phyloP scores from a whole-genome alignment of 2,329 filamentous ascomycete species.

The Myriangium duriaei region DNA sequence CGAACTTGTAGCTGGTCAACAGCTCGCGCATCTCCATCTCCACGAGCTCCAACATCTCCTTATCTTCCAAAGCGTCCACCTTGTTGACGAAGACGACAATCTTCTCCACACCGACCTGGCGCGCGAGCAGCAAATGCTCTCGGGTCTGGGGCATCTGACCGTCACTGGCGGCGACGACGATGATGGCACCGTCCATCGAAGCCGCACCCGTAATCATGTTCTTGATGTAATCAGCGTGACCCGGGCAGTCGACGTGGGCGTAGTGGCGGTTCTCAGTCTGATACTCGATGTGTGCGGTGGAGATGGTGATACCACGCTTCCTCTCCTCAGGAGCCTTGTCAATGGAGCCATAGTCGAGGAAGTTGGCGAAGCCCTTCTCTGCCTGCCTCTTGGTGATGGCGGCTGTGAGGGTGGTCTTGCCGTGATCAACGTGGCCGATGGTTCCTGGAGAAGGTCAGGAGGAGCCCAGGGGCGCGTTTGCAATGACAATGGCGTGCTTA shows the following conservation, averaged over 20 bases:
- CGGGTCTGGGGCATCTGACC: conserved; percentile 99
- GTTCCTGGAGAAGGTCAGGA: conserved; percentile 48
- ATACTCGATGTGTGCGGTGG: conserved; percentile 97
- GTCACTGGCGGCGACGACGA: conserved; percentile 95
- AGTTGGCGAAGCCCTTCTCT: conserved; percentile 84
- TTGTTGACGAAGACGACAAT: conserved; percentile 99
- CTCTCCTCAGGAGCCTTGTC: conserved; percentile 99
- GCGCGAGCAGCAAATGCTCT: conserved; percentile 93
- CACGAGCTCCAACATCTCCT: conserved; percentile 98
- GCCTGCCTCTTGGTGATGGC: conserved; percentile 98
- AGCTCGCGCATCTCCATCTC: conserved; percentile 99
- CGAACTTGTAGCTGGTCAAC: conserved; percentile 82
- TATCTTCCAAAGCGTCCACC: conserved; percentile 91
- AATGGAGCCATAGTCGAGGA: conserved; percentile 94
- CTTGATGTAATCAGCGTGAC: conserved; percentile 99
- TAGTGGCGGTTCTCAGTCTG: conserved; percentile 89
- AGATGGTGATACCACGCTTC: conserved; percentile 99
- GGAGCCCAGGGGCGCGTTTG: not conserved
- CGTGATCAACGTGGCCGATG: conserved; percentile 87
- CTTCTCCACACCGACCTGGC: conserved; percentile 95
- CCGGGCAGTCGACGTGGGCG: conserved; percentile 98
- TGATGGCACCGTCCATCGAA: conserved; percentile 98
- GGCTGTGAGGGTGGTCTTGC: conserved; percentile 88
- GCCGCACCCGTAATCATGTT: conserved; percentile 99
- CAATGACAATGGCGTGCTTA: conserved; percentile 31